Base-by-base conservation (phyloP, 768 basidiomycete species). In the Dendrothele bispora region DNA sequence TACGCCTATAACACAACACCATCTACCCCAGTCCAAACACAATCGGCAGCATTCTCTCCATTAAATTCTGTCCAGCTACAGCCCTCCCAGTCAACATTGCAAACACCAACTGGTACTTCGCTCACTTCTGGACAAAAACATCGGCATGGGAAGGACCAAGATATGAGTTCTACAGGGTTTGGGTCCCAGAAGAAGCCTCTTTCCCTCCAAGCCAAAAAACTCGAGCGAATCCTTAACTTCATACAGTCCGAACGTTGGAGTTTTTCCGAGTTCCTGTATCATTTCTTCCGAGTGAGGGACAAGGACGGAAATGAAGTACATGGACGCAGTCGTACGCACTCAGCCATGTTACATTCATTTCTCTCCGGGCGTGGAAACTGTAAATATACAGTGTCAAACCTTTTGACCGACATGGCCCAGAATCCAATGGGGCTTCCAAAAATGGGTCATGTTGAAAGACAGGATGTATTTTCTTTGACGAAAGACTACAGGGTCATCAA, bases 401-500 rank as follows among this genome's bases (percentile, higher is more conserved):
- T 40, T 8, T 8, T 40, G 5, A 22, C 22, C 22, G 39, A 40
- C 15, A 22, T 6, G 39, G 21, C 26, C n/a, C 15, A 21, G 14
- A 20, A 40, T 18, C 39, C 39, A 14, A 18, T 40, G 39, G 39
- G 39, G 21, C n/a, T 15, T 17, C 39, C 20, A 21, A 22, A 40
- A 7, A 15, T 14, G 26, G 39, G 21, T 8, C 17, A 40, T 20
- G 20, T 25, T 18, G 39, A 40, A 22, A 8, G 15, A 5, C 7
- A 40, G 15, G n/a, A 40, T 8, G 26, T 44, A 29, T 44, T 44
- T 12, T 44, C 43, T 1, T 5, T 28, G 5, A 3, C 17, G 6
- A 20, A 7, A 6, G 25, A 24, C n/a, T 44, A 28, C 29, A 29
- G 32, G 21, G 24, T 7, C 7, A 56, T 67, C 18, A 50, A 54